Evolutionary conservation across 371 early-diverging fungal genomes (phyloP), one percentile per base, ranked within the genome.

Genomic region (Mucor lusitanicus): DNA sequence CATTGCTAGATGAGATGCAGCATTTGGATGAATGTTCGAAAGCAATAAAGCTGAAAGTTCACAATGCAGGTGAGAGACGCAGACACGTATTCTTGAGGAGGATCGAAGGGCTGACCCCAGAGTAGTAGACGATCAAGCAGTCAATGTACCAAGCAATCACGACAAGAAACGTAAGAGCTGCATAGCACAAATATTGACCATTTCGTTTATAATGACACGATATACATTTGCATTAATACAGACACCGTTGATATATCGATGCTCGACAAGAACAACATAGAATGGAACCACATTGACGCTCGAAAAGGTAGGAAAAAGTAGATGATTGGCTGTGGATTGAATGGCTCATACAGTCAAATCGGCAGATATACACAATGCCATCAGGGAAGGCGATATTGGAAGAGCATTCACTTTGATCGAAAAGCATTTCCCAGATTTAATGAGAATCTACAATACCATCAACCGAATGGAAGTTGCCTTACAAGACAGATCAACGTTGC

Each of bases 341-440:
- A 21, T 4, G 8, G 21, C 11, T 21, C 7, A 21, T 46, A 46
- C 19, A n/a, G 2, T 46, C n/a, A 6, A 46, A 21, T 17, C 5
- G 17, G 17, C 56, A 70, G 71, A 65, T 19, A 65, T 72, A 5
- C 40, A 60, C n/a, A 33, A 63, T 21, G 53, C 63, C 0, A 67
- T 71, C 13, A 50, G 50, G 64, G 28, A 59, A 35, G 72, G 72
- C 1, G 59, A 71, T 33, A 71, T 67, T 39, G 48, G 12, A 1
- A 37, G 63, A 37, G 72, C 72, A 17, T 67, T 71, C n/a, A 39
- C 3, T 28, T 35, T 71, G 1, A 53, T 71, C 1, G 61, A 71
- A 25, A 23, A 13, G 0, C 63, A 64, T 39, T 71, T 71, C 40
- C 68, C 72, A 3, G 7, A 17, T 5, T 39, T 71, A 3, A 59